These are phyloP conservation scores for Talaromyces rugulosus DNA, from an alignment of 2,329 filamentous ascomycete species.

Conservation along the genomic window DNA sequence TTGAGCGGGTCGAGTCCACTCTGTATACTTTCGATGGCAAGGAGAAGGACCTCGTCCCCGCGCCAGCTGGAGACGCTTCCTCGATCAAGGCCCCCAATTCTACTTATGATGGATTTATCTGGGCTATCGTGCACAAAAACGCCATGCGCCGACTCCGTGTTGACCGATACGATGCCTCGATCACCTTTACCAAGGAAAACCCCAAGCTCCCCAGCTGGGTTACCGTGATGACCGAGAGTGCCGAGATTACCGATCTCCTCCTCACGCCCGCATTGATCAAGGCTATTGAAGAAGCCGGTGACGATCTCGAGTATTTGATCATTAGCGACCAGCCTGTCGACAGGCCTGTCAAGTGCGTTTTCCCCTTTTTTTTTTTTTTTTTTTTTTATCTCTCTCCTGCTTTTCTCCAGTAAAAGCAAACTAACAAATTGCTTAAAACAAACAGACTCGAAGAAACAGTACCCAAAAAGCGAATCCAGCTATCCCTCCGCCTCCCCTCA, in stretches of 20 bases:
- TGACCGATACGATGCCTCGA: slow-evolving; percentile 88
- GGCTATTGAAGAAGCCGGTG: slow-evolving; percentile 72
- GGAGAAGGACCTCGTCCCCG: slow-evolving; percentile 72
- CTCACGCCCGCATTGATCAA: slow-evolving; percentile 83
- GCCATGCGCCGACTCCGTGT: slow-evolving; percentile 85
- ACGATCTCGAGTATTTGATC: slow-evolving; percentile 79
- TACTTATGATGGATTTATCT: slow-evolving; percentile 85
- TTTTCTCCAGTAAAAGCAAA: neutral
- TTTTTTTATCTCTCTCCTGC: no score
- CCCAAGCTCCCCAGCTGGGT: slow-evolving; percentile 83
- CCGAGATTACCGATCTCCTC: slow-evolving; percentile 83
- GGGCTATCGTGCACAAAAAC: slow-evolving; percentile 92
- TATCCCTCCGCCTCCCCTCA: slow-evolving; percentile 68
- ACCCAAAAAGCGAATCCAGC: slow-evolving; percentile 80
- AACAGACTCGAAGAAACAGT: slow-evolving; percentile 73
- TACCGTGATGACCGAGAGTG: slow-evolving; percentile 94
- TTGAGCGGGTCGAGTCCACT: slow-evolving; percentile 70
- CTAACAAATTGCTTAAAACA: neutral
- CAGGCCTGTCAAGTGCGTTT: slow-evolving; percentile 69
- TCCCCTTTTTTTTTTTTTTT: no score
- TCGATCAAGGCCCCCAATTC: slow-evolving; percentile 49
- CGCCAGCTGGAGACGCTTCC: slow-evolving; percentile 60
- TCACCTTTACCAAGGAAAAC: slow-evolving; percentile 91
- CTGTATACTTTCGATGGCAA: slow-evolving; percentile 90
- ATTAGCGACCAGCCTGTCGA: slow-evolving; percentile 85